Base-by-base conservation (phyloP, 345 rosid species). In the Brassica nigra region DNA sequence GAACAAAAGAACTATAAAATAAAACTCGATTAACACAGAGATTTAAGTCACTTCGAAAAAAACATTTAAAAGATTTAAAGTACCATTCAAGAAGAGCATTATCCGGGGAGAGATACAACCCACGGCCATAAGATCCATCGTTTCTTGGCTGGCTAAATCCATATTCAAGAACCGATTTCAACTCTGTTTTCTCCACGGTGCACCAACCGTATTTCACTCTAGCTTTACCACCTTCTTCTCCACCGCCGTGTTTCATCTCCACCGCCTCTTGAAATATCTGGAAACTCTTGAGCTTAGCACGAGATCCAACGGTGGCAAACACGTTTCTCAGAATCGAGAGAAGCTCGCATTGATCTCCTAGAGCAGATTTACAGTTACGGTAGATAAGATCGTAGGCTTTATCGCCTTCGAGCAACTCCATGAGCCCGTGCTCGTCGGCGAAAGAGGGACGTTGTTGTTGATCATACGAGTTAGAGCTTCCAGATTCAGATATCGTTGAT, bases 141-240 rank as follows among this genome's bases (percentile, higher is more conserved):
- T 84, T 84, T 47, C 23, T 65, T 2, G 74, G 78, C 68, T 69
- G 66, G n/a, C 92, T 85, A 80, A 93, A 93, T 2, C 99, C 99
- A 27, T 86, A 79, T 23, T 84, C 86, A 20, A 90, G 7, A 55
- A 95, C 83, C 70, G 80, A 78, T 37, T 47, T 71, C 0, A 88
- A 63, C 74, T 88, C 93, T 4, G 81, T 83, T 76, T 75, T 89
- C 1, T 76, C 0, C 16, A 86, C 87, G n/a, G 89, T 69, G 70
- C 83, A 88, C 99, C 99, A 93, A 58, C 86, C 98, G 18, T 78
- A 86, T 73, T 83, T 91, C 23, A 91, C 84, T 37, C 20, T 92
- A 6, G 93, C 57, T 9, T 89, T 91, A 2, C 83, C 85, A 20
- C 31, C 28, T 0, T 14, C 66, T 3, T 10, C 54, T 14, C 7